Evolutionary conservation across 345 rosid species (phyloP), one percentile per base, ranked within the genome.

Genomic region (Lenwebbia sp.): DNA sequence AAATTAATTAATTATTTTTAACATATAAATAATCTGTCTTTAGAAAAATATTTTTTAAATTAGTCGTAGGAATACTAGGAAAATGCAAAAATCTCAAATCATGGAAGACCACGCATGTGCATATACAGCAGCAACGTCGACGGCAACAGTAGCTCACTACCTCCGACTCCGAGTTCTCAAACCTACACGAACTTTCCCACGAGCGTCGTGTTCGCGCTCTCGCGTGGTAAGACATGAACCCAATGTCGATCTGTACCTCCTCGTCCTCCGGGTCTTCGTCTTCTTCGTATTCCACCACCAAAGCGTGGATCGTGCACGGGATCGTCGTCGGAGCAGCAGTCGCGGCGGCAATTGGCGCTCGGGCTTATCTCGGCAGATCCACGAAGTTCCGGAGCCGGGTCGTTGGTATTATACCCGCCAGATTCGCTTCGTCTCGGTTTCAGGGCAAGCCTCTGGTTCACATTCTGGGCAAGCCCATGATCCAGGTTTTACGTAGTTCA

Each of bases 401-500:
- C 56, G 92, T 97, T 26, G 99, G 99, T 9, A 92, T 97, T 52
- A 96, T 97, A n/a, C 98, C 99, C 53, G 99, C 99, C 33, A 96
- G 99, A 58, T 97, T 86, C 86, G 98, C 98, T 78, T 97, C 99
- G 54, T 92, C 99, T 88, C 94, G 99, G 30, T 95, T 97, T 87
- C 89, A 93, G 86, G 99, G 99, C 82, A 97, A 97, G 88, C 99
- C 99, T 58, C 94, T 97, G 56, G 97, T 94, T 82, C 83, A 89
- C 74, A 96, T 97, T 91, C 93, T 96, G 40, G 99, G 99, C 81
- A 97, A 96, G 90, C 98, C 99, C 90, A 97, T 97, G 99, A 97
- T 97, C 89, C 99, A 97, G 98, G 99, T 96, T 25, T 14, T 0
- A 7, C 11, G 10, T 40, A 21, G 74, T 54, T 57, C 37, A 3